These are phyloP conservation scores for Spergularia azorica DNA, from an alignment of 179 eudicot genomes.

Conservation along the genomic window DNA sequence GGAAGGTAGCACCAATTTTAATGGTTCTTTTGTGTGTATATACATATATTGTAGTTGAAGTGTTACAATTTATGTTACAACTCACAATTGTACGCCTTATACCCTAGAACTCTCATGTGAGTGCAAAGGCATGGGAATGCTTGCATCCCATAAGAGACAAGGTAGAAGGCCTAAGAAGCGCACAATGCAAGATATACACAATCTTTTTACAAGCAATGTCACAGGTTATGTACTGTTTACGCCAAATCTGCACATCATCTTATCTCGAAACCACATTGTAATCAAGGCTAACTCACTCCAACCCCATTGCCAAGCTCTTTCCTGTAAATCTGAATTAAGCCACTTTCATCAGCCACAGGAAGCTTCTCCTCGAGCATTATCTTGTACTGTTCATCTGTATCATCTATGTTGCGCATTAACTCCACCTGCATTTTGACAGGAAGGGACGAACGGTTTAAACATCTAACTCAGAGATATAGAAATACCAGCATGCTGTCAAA, in stretches of 20 bases:
- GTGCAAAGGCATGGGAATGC: too few relatives aligned
- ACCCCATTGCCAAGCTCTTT: slow-evolving; percentile 38
- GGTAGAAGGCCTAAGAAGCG: too few relatives aligned
- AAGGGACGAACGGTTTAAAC: neutral
- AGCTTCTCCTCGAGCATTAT: slow-evolving; percentile 45
- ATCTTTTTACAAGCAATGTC: neutral
- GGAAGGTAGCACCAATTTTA: too few relatives aligned
- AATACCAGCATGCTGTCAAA: too few relatives aligned
- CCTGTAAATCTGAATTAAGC: slow-evolving; percentile 33
- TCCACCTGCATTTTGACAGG: slow-evolving; percentile 33
- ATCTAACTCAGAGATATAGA: too few relatives aligned
- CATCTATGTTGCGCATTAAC: slow-evolving; percentile 45
- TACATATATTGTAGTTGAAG: too few relatives aligned
- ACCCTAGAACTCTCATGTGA: too few relatives aligned
- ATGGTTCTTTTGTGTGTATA: too few relatives aligned
- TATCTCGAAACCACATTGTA: neutral
- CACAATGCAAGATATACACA: slow-evolving; percentile 11
- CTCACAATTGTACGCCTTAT: too few relatives aligned
- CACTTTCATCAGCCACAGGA: slow-evolving; percentile 39
- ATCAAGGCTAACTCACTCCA: slow-evolving; percentile 10
- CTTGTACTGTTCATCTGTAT: slow-evolving; percentile 45
- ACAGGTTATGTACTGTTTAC: slow-evolving; percentile 19
- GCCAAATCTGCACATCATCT: slow-evolving; percentile 7
- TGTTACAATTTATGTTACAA: too few relatives aligned
- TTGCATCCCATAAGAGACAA: too few relatives aligned